Conservation (phyloP, 225 moss, liverwort and hornwort genomes). For the Neckera pumila region DNA sequence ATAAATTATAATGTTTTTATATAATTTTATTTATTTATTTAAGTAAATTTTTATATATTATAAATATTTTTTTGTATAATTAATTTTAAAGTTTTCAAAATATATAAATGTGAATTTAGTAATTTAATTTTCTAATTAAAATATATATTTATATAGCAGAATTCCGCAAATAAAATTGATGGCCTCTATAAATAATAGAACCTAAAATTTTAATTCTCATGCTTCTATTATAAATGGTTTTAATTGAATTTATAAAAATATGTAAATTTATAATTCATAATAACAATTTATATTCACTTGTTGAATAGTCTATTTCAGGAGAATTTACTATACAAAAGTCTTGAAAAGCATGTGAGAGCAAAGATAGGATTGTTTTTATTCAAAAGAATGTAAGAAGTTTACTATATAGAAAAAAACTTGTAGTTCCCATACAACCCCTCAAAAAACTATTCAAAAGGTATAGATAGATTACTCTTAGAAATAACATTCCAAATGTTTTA, state of each 20-base stretch:
- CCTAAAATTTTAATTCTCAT: neutral
- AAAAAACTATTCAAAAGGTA: neutral
- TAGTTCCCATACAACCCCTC: rapidly evolving
- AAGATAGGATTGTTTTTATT: too few relatives aligned
- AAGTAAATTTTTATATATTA: too few relatives aligned
- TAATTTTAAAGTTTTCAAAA: neutral
- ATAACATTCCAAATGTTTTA: neutral
- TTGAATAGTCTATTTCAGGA: neutral
- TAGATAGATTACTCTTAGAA: neutral
- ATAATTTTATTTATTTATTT: too few relatives aligned
- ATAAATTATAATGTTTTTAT: too few relatives aligned
- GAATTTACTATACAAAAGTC: rapidly evolving
- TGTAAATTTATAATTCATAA: neutral
- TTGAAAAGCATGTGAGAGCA: rapidly evolving
- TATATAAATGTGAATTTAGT: neutral
- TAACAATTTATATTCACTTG: rapidly evolving
- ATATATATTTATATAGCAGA: neutral
- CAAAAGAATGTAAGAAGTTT: neutral
- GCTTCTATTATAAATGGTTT: neutral
- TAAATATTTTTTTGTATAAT: neutral
- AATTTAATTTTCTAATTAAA: neutral
- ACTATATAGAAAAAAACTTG: rapidly evolving
- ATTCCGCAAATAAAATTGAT: too few relatives aligned
- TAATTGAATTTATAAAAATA: neutral
- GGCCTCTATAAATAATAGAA: rapidly evolving